Base-by-base conservation (phyloP, 2,329 filamentous ascomycete species). In the Xylariaceae sp. region DNA sequence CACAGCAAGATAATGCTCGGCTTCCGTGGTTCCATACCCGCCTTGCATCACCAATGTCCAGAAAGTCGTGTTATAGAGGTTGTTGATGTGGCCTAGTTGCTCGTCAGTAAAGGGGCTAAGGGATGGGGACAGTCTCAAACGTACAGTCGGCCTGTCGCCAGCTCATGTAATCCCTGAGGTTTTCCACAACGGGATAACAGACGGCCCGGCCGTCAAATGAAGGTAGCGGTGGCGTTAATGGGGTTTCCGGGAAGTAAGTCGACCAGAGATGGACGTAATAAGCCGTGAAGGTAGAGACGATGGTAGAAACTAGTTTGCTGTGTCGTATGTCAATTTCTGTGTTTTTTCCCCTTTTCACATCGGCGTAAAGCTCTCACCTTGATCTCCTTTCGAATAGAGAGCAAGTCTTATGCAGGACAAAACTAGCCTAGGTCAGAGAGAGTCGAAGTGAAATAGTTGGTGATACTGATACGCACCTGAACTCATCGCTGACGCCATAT, bases 81-180 rank as follows among this genome's bases (percentile, higher is more conserved):
- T 99, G 74, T 99, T 99, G 68, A 99, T 96, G 72, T 99, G 94
- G 66, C 90, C 90, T 93, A 61, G n/a, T 8, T 30, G 42, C 72
- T 61, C 70, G 66, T 65, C 55, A 66, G 54, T 4, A 30, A 30
- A 30, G 23, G 23, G 23, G 23, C 23, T 30, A 30, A 30, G 5
- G 23, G 23, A 30, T 30, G 23, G 4, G 23, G 23, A 30, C 23
- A 5, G 23, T 5, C 23, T 30, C 23, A 30, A 0, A 6, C 87
- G 74, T 73, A 94, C 94, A 97, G 73, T 99, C 94, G 49, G 90
- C 94, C 74, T 99, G 94, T 67, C 94, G 84, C 94, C 94, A 99
- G 72, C 89, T 92, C 81, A 99, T 85, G 74, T 99, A 99, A 76
- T 99, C 94, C 30, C 92, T 82, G 66, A 99, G 75, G 72, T 96